Percentiles rank a stretch among this genome's conserved stretches.
phyloP scores from a whole-genome alignment of 1,139 yeast species.

The Pichia sp. region DNA sequence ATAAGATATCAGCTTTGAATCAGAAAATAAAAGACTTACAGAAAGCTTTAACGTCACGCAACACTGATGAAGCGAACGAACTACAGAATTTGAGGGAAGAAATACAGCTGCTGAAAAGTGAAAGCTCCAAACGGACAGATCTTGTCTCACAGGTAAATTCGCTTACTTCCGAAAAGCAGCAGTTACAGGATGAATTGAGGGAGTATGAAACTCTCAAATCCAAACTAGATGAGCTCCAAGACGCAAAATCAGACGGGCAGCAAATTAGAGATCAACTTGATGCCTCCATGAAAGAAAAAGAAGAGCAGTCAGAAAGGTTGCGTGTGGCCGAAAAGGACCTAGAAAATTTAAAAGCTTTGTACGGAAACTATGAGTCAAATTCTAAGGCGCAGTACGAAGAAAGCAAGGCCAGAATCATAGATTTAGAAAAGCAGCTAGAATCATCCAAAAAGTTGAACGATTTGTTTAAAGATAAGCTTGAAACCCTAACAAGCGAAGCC shows the following conservation, averaged over 20 bases:
- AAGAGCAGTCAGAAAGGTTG: not conserved
- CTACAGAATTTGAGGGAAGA: constrained; percentile 14
- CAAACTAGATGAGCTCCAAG: not conserved
- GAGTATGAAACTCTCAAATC: not conserved
- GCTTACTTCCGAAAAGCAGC: constrained; percentile 11
- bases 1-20: constrained; percentile 19
- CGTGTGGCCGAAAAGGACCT: not conserved
- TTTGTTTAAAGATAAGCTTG: constrained; percentile 27
- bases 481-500: constrained; percentile 20
- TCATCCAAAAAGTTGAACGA: constrained; percentile 24
- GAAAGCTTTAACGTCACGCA: constrained; percentile 25
- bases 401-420: not conserved
- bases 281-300: not conserved
- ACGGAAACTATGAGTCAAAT: not conserved
- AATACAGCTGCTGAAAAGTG: constrained; percentile 11
- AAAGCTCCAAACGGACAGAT: constrained; percentile 5
- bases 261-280: not conserved
- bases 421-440: constrained; percentile 12
- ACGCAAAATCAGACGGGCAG: not conserved
- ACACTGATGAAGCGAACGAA: constrained; percentile 15
- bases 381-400: not conserved
- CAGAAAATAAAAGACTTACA: constrained; percentile 22
- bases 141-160: constrained; percentile 8
- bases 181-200: not conserved
- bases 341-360: not conserved